Conservation (phyloP, 495 filamentous ascomycete species). For the Hypoxylon fuscum region DNA sequence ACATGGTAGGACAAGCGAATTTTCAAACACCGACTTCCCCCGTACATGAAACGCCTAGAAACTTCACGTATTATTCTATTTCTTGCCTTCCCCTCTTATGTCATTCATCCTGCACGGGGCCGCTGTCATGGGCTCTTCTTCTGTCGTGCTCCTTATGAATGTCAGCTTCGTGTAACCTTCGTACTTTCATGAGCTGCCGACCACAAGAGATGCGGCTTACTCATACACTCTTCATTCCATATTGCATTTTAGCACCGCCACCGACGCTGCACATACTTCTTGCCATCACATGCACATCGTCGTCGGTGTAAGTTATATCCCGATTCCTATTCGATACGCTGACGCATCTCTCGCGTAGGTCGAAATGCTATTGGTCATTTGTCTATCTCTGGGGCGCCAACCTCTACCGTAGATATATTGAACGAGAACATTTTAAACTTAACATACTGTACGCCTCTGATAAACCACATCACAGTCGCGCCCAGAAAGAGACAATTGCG, state of each 20-base stretch:
- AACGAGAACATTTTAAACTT: too few species aligned
- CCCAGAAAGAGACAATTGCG: too few species aligned
- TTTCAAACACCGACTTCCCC: background rate
- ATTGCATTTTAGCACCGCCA: background rate
- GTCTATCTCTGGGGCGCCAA: background rate
- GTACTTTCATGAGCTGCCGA: background rate
- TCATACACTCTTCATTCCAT: background rate
- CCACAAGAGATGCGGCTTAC: conserved; percentile 20
- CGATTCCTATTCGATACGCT: background rate
- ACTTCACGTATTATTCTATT: background rate
- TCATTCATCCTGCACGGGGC: background rate
- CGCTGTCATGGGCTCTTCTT: background rate
- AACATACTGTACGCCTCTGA: too few species aligned
- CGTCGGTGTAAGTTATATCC: background rate
- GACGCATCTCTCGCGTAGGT: background rate
- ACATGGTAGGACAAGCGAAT: conserved; percentile 12
- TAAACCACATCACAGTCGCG: too few species aligned
- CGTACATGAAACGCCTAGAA: background rate
- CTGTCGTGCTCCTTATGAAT: background rate
- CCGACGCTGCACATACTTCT: conserved; percentile 3
- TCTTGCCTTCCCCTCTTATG: background rate
- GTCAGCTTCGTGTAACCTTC: conserved; percentile 11
- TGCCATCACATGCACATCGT: background rate
- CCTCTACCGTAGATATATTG: background rate
- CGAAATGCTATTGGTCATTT: background rate